A percentile compares a stretch with the other conserved stretches of the same genome.
Evolutionary conservation across 768 basidiomycete genomes (phyloP).

Genomic region (Tephrocybe sp.): DNA sequence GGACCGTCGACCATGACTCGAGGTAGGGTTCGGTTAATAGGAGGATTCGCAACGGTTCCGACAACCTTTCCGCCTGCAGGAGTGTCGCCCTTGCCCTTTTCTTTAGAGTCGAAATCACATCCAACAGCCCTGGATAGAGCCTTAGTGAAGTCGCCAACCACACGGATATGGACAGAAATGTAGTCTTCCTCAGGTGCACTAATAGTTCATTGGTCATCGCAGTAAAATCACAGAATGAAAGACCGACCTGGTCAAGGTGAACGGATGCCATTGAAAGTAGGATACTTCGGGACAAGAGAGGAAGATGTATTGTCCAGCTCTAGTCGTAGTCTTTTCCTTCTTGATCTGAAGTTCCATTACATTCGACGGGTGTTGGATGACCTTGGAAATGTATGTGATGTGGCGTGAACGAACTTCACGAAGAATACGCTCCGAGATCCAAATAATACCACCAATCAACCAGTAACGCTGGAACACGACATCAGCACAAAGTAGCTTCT

Average conservation of each 20-base stretch:
- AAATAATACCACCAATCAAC: slow-evolving; percentile 84
- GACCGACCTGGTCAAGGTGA: slow-evolving; percentile 82
- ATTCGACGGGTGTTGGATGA: slow-evolving; percentile 92
- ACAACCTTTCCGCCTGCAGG: slow-evolving; percentile 59
- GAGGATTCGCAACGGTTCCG: slow-evolving; percentile 53
- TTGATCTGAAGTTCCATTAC: slow-evolving; percentile 97
- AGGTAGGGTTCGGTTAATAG: slow-evolving; percentile 74
- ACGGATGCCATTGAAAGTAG: slow-evolving; percentile 97
- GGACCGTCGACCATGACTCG: slow-evolving; percentile 97
- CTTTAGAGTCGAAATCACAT: slow-evolving; percentile 72
- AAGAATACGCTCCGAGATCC: slow-evolving; percentile 84
- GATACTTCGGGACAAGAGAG: slow-evolving; percentile 87
- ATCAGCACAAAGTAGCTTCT: slow-evolving; percentile 8
- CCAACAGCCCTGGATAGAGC: slow-evolving; percentile 81
- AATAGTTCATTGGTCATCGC: slow-evolving; percentile 1
- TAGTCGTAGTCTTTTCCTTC: slow-evolving; percentile 84
- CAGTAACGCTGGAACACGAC: slow-evolving; percentile 68
- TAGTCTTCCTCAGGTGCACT: slow-evolving; percentile 96
- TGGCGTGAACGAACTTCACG: slow-evolving; percentile 92
- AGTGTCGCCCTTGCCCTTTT: slow-evolving; percentile 47
- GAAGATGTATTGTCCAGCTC: slow-evolving; percentile 94
- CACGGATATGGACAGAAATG: slow-evolving; percentile 90
- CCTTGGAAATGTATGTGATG: slow-evolving; percentile 89
- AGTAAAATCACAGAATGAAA: slow-evolving; percentile 1
- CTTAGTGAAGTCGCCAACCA: slow-evolving; percentile 89